Percentiles rank a stretch among this genome's conserved stretches.
These are phyloP conservation scores for Lentinus tigrinus DNA, from an alignment of 768 basidiomycete species.

Conservation along the genomic window DNA sequence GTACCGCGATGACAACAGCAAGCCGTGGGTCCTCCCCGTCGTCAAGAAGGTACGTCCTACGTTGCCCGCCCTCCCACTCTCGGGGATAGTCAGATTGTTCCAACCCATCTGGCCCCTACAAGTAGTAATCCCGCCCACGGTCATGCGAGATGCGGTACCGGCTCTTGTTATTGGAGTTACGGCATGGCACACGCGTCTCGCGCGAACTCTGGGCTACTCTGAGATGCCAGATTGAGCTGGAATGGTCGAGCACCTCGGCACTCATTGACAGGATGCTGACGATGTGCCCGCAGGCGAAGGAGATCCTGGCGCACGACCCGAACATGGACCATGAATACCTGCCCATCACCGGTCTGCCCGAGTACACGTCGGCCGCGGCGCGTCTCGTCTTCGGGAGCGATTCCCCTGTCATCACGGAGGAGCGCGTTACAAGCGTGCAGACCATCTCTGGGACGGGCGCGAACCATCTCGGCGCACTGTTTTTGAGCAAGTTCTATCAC, in stretches of 20 bases:
- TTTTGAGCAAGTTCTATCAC: slow-evolving; percentile 79
- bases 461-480: slow-evolving; percentile 88
- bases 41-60: slow-evolving; percentile 69
- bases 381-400: slow-evolving; percentile 77
- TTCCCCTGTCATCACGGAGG: slow-evolving; percentile 68
- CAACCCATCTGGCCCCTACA: no score
- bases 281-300: slow-evolving; percentile 56
- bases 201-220: no score
- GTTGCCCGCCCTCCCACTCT: not conserved
- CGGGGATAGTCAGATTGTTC: not conserved
- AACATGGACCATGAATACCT: slow-evolving; percentile 89
- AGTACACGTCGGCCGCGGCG: slow-evolving; percentile 80
- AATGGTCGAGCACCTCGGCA: not conserved
- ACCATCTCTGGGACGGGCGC: slow-evolving; percentile 97
- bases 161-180: no score
- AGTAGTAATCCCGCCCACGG: no score
- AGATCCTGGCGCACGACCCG: slow-evolving; percentile 65
- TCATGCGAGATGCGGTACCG: no score
- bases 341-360: slow-evolving; percentile 83
- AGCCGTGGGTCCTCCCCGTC: slow-evolving; percentile 90
- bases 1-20: slow-evolving; percentile 84
- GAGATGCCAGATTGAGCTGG: no score
- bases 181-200: no score
- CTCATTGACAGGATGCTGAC: not conserved
- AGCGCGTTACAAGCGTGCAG: slow-evolving; percentile 78